Evolutionary conservation across 331 rosid species (phyloP).

Genomic region (Pyracantha coccinea): DNA sequence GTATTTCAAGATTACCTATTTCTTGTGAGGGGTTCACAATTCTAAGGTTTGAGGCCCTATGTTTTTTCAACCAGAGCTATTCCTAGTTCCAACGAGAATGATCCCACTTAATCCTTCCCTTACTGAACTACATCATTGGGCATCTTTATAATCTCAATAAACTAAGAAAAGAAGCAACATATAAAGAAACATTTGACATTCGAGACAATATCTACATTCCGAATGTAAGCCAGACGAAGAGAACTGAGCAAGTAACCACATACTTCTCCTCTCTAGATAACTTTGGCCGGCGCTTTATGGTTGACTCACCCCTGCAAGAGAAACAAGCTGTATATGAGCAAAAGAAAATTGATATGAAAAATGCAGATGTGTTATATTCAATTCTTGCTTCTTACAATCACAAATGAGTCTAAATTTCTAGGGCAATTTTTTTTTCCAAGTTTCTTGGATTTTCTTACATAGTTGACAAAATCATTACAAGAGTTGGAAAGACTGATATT

Average conservation of each 20-base stretch:
- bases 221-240: neutral
- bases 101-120: neutral
- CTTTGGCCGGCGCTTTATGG: conserved; percentile 52
- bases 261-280: conserved; percentile 60
- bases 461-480: neutral
- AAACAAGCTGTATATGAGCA: conserved; percentile 16
- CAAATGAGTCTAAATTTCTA: neutral
- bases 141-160: neutral
- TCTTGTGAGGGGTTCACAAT: neutral
- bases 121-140: neutral
- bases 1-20: neutral
- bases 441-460: neutral
- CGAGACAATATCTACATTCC: neutral
- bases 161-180: neutral
- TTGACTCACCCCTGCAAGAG: conserved; percentile 37
- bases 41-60: neutral
- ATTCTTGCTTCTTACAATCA: conserved; percentile 7
- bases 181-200: neutral
- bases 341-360: neutral
- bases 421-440: neutral
- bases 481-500: neutral
- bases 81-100: neutral
- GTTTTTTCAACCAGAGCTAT: neutral
- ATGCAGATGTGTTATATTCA: neutral
- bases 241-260: conserved; percentile 13